phyloP scores from a whole-genome alignment of 345 rosid genomes.

The Theobroma cacao region DNA sequence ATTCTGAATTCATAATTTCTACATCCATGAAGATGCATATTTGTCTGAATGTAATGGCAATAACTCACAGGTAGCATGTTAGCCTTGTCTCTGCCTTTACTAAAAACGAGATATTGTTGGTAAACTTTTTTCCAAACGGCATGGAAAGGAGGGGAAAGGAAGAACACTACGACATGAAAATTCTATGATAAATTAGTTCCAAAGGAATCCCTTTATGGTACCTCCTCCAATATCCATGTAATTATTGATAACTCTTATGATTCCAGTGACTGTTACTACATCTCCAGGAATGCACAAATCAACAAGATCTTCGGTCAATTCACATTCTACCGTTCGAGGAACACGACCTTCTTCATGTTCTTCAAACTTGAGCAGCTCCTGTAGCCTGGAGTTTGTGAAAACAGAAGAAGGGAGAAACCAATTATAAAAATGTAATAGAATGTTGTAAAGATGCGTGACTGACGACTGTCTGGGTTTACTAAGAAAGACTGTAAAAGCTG shows the following conservation, averaged over 20 bases:
- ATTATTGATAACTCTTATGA: slow-evolving; percentile 79
- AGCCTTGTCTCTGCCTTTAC: background rate
- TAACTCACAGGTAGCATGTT: background rate
- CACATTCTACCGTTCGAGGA: slow-evolving; percentile 98
- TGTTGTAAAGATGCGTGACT: background rate
- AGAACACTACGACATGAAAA: background rate
- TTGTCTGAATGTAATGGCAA: background rate
- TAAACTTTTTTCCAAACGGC: background rate
- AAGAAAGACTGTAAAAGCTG: background rate
- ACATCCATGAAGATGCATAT: background rate
- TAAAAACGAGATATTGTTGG: background rate
- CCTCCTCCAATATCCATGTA: slow-evolving; percentile 99
- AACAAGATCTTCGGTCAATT: slow-evolving; percentile 86
- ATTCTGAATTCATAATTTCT: background rate
- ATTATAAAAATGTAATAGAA: background rate
- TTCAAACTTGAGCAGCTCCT: slow-evolving; percentile 71
- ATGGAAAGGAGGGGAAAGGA: background rate
- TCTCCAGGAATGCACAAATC: slow-evolving; percentile 96
- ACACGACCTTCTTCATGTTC: slow-evolving; percentile 98
- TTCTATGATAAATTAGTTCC: background rate
- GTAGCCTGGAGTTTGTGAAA: slow-evolving; percentile 49
- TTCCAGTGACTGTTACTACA: slow-evolving; percentile 94
- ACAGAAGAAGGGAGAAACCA: slow-evolving; percentile 9
- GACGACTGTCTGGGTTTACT: background rate
- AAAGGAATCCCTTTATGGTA: slow-evolving; percentile 20